Base-by-base conservation (phyloP, 306 rosid genomes). In the Ziziphus jujuba region DNA sequence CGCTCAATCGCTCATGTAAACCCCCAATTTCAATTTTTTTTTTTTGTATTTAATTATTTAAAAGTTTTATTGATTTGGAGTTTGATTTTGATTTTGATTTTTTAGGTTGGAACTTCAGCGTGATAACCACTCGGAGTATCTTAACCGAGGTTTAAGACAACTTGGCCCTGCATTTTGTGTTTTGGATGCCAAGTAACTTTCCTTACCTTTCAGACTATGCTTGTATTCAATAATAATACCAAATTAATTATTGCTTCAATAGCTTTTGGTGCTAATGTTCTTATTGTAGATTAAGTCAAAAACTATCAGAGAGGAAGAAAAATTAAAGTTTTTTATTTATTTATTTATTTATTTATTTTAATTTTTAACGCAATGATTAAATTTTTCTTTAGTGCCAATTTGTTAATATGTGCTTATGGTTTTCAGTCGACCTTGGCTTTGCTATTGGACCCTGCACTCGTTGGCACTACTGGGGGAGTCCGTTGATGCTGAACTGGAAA, bases 341-440 rank as follows among this genome's bases (percentile, higher is more conserved):
- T 17, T 47, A 11, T 47, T 11, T 11, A 6, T 56, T 59, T 7
- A 31, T 9, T 59, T 59, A n/a, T 59, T 15, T n/a, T 19, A 34
- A 28, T 5, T 35, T 59, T 34, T 35, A 13, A 5, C 5, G 20
- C 17, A 15, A 20, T 33, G 33, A 15, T 45, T 25, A 21, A 6
- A 17, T 1, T 45, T 55, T 66, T 12, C 56, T 50, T 10, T 3
- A 35, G 19, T 63, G 8, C 7, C 9, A n/a, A 14, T 12, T 19
- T 16, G 53, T 66, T 11, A 19, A 36, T 5, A 44, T n/a, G 28
- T 59, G 23, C 60, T 74, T n/a, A n/a, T n/a, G n/a, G n/a, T n/a
- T n/a, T 19, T 61, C 68, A 92, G 98, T 84, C 98, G 98, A 52
- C 96, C 98, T 14, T 92, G 98, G 98, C 73, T 92, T 19, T 90